phyloP scores from a whole-genome alignment of 768 basidiomycete genomes.

The Suillus bovinus region DNA sequence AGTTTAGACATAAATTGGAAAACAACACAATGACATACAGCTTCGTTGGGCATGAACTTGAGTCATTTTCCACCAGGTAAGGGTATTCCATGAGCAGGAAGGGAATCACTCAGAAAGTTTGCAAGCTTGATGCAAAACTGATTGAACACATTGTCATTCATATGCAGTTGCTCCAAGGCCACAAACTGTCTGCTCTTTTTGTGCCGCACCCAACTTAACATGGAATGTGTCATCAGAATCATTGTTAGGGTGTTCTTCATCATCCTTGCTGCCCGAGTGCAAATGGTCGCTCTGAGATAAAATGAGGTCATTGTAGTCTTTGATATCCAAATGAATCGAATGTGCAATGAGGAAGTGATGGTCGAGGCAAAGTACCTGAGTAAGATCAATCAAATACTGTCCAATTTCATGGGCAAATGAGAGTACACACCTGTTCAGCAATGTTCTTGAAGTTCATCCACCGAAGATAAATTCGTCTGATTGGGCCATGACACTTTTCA shows the following conservation, averaged over 20 bases:
- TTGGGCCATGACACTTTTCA: conserved; percentile 30
- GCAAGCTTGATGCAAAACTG: too few relatives aligned
- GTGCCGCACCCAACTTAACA: too few relatives aligned
- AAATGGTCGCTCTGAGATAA: too few relatives aligned
- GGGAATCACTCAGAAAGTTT: too few relatives aligned
- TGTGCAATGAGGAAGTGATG: background rate
- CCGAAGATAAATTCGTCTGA: conserved; percentile 26
- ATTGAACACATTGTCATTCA: conserved; percentile 4
- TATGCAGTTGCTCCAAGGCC: conserved; percentile 3
- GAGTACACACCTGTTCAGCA: conserved; percentile 30
- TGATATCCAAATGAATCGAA: conserved; percentile 1
- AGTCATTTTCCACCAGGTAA: too few relatives aligned
- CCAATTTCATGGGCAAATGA: background rate
- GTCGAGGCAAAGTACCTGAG: conserved; percentile 33
- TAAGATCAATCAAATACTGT: background rate
- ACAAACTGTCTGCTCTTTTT: conserved; percentile 2
- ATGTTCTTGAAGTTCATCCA: conserved; percentile 37
- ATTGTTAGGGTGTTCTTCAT: too few relatives aligned
- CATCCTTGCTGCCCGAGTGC: too few relatives aligned
- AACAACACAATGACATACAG: too few relatives aligned
- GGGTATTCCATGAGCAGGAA: too few relatives aligned
- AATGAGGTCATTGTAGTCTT: background rate
- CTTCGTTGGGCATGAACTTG: too few relatives aligned
- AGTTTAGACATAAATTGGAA: too few relatives aligned
- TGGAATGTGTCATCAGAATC: too few relatives aligned